Conservation (phyloP, 176 grass and related monocot species). For the Triticum timopheevii region DNA sequence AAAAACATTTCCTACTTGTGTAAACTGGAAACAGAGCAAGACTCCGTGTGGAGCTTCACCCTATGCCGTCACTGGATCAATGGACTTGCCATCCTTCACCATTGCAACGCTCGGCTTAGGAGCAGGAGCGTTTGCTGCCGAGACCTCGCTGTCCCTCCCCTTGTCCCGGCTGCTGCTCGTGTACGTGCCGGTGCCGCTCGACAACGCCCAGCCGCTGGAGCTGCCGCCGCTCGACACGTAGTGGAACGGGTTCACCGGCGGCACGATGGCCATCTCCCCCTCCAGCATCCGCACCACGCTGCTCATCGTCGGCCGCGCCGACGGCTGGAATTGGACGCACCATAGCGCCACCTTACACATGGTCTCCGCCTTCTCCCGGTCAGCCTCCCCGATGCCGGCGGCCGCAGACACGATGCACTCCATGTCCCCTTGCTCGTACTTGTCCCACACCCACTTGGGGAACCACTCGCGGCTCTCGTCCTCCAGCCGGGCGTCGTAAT, state of each 20-base stretch:
- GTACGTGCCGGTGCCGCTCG: neutral
- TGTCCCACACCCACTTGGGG: conserved; percentile 72
- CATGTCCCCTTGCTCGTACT: conserved; percentile 44
- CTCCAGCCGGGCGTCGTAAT: conserved; percentile 19
- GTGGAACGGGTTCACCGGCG: conserved; percentile 68
- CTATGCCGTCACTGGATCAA: neutral
- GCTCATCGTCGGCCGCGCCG: conserved; percentile 64
- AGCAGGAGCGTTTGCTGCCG: neutral
- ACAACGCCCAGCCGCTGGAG: neutral
- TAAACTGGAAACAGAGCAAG: too few species aligned
- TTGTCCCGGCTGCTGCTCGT: conserved; percentile 25
- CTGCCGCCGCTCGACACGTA: conserved; percentile 24
- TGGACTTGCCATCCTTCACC: neutral
- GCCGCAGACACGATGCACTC: conserved; percentile 17
- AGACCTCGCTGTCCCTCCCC: neutral
- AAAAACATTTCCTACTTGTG: too few species aligned
- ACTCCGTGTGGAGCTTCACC: too few species aligned
- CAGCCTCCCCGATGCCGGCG: conserved; percentile 23
- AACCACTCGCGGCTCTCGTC: conserved; percentile 68
- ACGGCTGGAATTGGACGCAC: conserved; percentile 70
- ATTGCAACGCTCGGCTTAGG: neutral
- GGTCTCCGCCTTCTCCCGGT: conserved; percentile 56
- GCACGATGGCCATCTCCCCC: conserved; percentile 68
- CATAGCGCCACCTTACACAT: conserved; percentile 83
- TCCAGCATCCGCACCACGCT: conserved; percentile 77